These are phyloP conservation scores for Saprolegnia diclina DNA, from an alignment of 352 stramenopile species.

Conservation along the genomic window DNA sequence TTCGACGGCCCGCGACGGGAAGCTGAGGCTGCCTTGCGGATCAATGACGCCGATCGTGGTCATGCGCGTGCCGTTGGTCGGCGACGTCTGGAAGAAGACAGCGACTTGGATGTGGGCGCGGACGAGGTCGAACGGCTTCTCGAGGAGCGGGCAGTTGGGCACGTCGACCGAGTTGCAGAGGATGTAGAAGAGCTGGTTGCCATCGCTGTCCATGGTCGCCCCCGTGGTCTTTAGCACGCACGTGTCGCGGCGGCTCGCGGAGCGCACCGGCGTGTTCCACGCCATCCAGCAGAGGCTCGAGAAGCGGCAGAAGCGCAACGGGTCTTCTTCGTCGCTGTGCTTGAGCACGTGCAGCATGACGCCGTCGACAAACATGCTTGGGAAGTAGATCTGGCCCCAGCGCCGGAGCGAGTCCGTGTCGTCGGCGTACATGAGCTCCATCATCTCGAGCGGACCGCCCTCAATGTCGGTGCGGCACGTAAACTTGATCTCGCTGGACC, in stretches of 20 bases:
- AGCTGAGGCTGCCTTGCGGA: neutral
- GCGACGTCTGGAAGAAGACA: slow-evolving; percentile 9
- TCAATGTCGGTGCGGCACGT: slow-evolving; percentile 2
- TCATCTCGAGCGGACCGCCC: neutral
- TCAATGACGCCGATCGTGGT: slow-evolving; percentile 6
- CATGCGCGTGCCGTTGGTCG: slow-evolving; percentile 7
- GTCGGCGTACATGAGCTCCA: slow-evolving; percentile 24
- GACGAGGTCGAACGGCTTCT: neutral
- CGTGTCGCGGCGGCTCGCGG: neutral
- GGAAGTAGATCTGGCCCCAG: slow-evolving; percentile 16
- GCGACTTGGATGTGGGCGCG: slow-evolving; percentile 3
- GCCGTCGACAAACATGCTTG: slow-evolving; percentile 1
- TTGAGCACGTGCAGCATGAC: slow-evolving; percentile 14
- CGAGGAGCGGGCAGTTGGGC: slow-evolving; percentile 6
- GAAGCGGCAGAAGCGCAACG: neutral
- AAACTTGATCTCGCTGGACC: slow-evolving; percentile 2
- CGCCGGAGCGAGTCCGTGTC: slow-evolving; percentile 5
- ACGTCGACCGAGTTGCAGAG: slow-evolving; percentile 11
- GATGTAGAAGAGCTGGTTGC: slow-evolving; percentile 11
- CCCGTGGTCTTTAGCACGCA: slow-evolving; percentile 16
- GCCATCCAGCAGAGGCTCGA: slow-evolving; percentile 11
- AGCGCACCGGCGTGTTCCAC: neutral
- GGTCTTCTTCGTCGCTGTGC: neutral
- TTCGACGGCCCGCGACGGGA: slow-evolving; percentile 1
- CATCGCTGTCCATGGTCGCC: neutral